A percentile compares a stretch with the other conserved stretches of the same genome.
Conservation (phyloP, 192 early-diverging fungal genomes). For the Coemansia sp. region DNA sequence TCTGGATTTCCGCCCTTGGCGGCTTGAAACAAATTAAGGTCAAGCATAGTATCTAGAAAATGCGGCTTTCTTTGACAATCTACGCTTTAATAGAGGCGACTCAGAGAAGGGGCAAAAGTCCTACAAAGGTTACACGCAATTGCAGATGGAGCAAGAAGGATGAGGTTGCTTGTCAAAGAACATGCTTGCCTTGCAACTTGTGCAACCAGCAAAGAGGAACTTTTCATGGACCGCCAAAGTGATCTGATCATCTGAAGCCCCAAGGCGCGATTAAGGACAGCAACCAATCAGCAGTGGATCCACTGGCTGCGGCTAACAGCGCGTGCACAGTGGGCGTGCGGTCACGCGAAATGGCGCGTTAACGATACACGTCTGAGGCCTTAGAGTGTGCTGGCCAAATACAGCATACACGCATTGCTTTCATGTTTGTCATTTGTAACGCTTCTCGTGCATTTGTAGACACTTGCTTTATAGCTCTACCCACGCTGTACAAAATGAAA, state of each 20-base stretch:
- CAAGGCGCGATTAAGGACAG: background rate
- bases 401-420: background rate
- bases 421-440: background rate
- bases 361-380: background rate
- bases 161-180: no score
- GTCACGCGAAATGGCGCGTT: background rate
- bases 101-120: background rate
- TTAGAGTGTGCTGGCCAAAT: background rate
- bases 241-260: background rate
- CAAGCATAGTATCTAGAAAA: constrained; percentile 63
- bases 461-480: background rate
- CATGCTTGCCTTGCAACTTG: background rate
- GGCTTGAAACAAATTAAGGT: constrained; percentile 87
- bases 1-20: constrained; percentile 95
- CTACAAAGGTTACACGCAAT: background rate
- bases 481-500: background rate
- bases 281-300: background rate
- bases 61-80: background rate
- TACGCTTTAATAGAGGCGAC: background rate
- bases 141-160: background rate
- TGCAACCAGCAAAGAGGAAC: background rate
- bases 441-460: background rate
- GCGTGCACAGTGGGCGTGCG: no score
- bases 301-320: background rate
- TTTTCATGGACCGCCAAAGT: background rate